phyloP scores from a whole-genome alignment of 257 asterid species.

The Nicotiana noctiflora region DNA sequence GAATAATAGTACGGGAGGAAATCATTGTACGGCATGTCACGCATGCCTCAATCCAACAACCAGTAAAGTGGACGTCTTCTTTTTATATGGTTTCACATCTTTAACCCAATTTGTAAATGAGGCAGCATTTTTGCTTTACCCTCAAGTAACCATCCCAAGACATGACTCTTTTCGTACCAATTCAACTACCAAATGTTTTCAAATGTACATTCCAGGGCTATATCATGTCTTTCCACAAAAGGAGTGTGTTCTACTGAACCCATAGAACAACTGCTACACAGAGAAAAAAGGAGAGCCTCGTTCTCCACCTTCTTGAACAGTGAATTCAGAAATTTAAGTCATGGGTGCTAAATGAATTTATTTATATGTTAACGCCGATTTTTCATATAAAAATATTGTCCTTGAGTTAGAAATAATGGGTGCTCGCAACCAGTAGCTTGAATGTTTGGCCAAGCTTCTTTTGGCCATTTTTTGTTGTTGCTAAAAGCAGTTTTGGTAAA shows the following conservation, averaged over 20 bases:
- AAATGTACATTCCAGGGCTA: not conserved
- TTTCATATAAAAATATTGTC: too few species aligned
- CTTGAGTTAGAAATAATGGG: too few species aligned
- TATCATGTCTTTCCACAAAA: not conserved
- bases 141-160: not conserved
- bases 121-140: not conserved
- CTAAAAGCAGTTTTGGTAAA: too few species aligned
- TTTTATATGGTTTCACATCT: not conserved
- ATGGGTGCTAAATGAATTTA: too few species aligned
- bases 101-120: slow-evolving; percentile 9
- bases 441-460: too few species aligned
- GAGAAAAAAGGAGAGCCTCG: not conserved
- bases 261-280: not conserved
- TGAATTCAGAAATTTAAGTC: too few species aligned
- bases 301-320: too few species aligned
- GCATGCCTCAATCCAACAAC: slow-evolving; percentile 5
- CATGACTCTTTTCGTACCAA: not conserved
- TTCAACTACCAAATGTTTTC: not conserved
- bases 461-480: too few species aligned
- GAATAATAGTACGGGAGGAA: not conserved
- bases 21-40: not conserved
- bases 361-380: too few species aligned
- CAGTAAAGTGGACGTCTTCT: not conserved
- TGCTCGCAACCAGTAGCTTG: too few species aligned
- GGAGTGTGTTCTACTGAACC: not conserved